Percentiles rank a stretch among this genome's conserved stretches.
These are phyloP conservation scores for Sanghuangporus sanghuang DNA, from an alignment of 1,284 basidiomycete species.

Conservation along the genomic window DNA sequence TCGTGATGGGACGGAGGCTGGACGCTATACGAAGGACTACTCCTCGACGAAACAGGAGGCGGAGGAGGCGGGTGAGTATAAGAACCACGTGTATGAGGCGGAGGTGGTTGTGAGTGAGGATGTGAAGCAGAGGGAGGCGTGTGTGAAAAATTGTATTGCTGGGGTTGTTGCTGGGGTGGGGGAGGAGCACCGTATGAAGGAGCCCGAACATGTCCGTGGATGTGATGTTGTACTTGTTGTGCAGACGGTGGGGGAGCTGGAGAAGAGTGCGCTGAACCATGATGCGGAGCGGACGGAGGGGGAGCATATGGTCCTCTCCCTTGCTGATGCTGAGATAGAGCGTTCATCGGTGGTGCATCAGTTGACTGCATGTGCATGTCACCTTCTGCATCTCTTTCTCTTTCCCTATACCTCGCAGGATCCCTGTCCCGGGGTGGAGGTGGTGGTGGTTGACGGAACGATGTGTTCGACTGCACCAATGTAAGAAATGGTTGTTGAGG, in stretches of 20 bases:
- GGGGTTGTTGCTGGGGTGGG: slow-evolving; percentile 13
- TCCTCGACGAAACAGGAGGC: neutral
- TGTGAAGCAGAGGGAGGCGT: neutral
- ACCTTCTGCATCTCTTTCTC: neutral
- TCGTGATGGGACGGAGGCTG: neutral
- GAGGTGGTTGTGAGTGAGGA: neutral
- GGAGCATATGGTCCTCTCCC: neutral
- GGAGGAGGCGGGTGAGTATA: slow-evolving; percentile 4
- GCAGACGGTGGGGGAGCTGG: neutral
- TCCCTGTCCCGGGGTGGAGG: neutral
- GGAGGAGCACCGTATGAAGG: slow-evolving; percentile 18
- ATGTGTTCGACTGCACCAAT: neutral
- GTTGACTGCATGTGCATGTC: neutral
- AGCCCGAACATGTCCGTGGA: neutral
- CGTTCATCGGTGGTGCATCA: neutral
- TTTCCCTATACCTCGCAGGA: neutral
- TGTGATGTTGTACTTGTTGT: neutral
- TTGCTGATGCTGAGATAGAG: slow-evolving; percentile 17
- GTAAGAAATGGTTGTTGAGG: neutral
- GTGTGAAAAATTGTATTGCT: slow-evolving; percentile 13
- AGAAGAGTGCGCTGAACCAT: neutral
- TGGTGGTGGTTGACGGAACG: neutral
- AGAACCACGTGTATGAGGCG: neutral
- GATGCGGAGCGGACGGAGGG: neutral
- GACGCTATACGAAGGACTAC: neutral